Conservation (phyloP, 805 yeast genomes). For the Lachancea meyersii region DNA sequence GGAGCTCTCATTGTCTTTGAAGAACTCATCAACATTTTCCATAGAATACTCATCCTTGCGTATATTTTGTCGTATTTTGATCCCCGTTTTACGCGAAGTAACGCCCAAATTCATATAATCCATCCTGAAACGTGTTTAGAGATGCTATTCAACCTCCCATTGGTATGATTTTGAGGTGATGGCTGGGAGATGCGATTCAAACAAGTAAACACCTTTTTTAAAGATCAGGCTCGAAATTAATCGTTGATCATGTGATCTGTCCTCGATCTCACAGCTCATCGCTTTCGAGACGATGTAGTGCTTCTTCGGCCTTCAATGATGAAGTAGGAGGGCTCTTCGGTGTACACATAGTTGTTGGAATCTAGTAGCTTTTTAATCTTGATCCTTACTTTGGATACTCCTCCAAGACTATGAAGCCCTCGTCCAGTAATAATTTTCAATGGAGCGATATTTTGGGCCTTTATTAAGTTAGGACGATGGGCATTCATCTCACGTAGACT, state of each 20-base stretch:
- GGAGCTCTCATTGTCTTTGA: constrained; percentile 41
- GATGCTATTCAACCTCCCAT: neutral
- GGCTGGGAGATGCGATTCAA: neutral
- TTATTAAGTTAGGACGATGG: constrained; percentile 30
- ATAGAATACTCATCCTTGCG: constrained; percentile 53
- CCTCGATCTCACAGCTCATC: neutral
- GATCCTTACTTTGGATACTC: constrained; percentile 43
- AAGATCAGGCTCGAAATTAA: neutral
- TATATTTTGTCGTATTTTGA: constrained; percentile 42
- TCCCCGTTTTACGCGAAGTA: constrained; percentile 62
- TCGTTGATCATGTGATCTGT: neutral
- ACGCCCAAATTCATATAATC: constrained; percentile 46
- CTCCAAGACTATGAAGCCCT: constrained; percentile 61
- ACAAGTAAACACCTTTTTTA: neutral
- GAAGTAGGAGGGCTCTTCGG: constrained; percentile 43
- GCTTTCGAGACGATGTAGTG: neutral
- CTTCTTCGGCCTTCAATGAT: constrained; percentile 31
- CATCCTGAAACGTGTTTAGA: constrained; percentile 22
- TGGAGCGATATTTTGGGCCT: constrained; percentile 39
- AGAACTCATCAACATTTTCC: constrained; percentile 67
- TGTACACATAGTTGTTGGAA: constrained; percentile 36
- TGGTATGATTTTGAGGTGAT: neutral
- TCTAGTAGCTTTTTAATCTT: constrained; percentile 39
- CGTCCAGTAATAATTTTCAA: constrained; percentile 57
- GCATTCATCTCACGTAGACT: constrained; percentile 39